These are phyloP conservation scores for Verticillium alfalfae DNA, from an alignment of 2,329 filamentous ascomycete genomes.

Conservation along the genomic window DNA sequence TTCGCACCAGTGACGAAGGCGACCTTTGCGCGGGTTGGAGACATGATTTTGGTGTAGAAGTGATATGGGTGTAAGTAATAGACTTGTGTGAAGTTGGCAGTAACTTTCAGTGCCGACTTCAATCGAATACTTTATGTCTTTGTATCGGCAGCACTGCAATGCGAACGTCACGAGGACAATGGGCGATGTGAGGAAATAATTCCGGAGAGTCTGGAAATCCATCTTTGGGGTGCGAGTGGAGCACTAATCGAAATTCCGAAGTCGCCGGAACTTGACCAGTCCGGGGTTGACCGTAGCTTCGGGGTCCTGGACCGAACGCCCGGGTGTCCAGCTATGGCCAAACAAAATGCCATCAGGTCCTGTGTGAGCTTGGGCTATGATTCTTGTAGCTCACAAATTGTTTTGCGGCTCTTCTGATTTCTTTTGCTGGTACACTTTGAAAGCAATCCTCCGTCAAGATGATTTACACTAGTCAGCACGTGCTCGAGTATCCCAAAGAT, in stretches of 20 bases:
- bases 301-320: neutral
- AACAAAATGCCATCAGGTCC: neutral
- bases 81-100: neutral
- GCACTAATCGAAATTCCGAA: neutral
- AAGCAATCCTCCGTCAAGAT: neutral
- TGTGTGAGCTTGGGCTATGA: neutral
- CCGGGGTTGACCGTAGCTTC: neutral
- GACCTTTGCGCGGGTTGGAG: conserved; percentile 9
- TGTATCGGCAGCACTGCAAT: neutral
- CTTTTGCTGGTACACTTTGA: neutral
- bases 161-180: neutral
- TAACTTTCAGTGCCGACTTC: neutral
- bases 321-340: neutral
- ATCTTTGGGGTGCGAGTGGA: neutral
- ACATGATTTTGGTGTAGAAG: neutral
- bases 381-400: neutral
- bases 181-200: neutral
- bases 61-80: neutral
- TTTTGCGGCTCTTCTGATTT: neutral
- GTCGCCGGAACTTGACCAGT: neutral
- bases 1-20: conserved; percentile 13
- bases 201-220: neutral
- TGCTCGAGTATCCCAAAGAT: conserved; percentile 2
- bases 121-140: neutral
- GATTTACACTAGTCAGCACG: conserved; percentile 2